Conservation (phyloP, 306 rosid genomes). For the Cajanus cajan region DNA sequence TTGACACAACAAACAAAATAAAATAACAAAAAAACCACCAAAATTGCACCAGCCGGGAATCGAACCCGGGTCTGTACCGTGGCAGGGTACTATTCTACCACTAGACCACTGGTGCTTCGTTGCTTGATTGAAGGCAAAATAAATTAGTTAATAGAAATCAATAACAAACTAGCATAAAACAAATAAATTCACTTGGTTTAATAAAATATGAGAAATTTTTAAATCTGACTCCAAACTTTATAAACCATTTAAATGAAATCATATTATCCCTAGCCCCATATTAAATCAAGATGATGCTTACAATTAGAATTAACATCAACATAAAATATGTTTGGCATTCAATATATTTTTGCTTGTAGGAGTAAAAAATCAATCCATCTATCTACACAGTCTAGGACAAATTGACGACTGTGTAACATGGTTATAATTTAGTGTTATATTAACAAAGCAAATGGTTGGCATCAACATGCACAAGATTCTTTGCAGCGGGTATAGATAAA, state of each 20-base stretch:
- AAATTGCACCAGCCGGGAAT: conserved; percentile 40
- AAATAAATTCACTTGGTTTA: too few species aligned
- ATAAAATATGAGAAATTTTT: too few species aligned
- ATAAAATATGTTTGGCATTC: background rate
- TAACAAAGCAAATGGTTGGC: background rate
- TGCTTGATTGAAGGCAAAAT: too few species aligned
- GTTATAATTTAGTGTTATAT: background rate
- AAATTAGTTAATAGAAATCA: too few species aligned
- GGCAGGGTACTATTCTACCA: conserved; percentile 47
- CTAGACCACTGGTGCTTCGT: conserved; percentile 42
- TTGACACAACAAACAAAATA: background rate
- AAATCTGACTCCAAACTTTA: too few species aligned
- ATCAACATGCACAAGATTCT: background rate
- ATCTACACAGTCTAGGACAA: background rate
- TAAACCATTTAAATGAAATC: background rate
- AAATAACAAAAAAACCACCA: too few species aligned
- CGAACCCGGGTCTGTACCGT: conserved; percentile 46
- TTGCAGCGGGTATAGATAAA: background rate
- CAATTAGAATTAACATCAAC: background rate
- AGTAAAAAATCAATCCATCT: too few species aligned
- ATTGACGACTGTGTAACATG: background rate
- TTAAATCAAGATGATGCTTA: background rate
- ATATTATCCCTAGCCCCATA: background rate
- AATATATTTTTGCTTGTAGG: background rate
- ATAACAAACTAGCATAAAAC: too few species aligned